Conservation (phyloP, 768 basidiomycete species). For the Austroboletus eburneus region DNA sequence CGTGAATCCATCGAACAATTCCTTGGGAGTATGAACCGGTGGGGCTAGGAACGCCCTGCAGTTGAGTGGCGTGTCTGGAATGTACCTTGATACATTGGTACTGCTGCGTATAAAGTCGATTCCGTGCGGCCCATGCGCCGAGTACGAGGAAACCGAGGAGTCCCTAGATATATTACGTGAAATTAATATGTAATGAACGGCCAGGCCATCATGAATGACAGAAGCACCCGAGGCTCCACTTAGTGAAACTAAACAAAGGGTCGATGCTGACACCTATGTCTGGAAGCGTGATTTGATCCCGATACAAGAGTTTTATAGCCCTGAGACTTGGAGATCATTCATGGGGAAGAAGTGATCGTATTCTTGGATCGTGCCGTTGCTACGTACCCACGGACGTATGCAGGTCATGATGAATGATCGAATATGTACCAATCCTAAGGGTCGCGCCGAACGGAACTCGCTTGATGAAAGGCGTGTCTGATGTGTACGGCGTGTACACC, state of each 20-base stretch:
- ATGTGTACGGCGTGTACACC: slow-evolving; percentile 52
- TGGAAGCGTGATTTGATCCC: slow-evolving; percentile 5
- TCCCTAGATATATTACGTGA: background rate
- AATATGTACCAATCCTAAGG: background rate
- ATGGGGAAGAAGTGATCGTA: slow-evolving; percentile 55
- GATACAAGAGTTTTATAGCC: slow-evolving; percentile 15
- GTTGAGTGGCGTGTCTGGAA: background rate
- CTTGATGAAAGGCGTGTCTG: slow-evolving; percentile 52
- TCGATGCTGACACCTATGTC: background rate
- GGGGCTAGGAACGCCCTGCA: slow-evolving; percentile 1
- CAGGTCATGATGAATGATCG: slow-evolving; percentile 48
- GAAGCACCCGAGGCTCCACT: no score
- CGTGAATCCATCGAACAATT: slow-evolving; percentile 32
- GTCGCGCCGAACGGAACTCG: slow-evolving; percentile 29
- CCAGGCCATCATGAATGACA: slow-evolving; percentile 9
- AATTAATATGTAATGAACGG: background rate
- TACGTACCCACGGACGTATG: slow-evolving; percentile 63
- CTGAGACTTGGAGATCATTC: slow-evolving; percentile 31
- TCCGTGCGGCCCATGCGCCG: background rate
- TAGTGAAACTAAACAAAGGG: background rate
- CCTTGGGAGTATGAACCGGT: slow-evolving; percentile 12
- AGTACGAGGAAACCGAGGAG: background rate
- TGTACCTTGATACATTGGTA: background rate
- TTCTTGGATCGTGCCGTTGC: slow-evolving; percentile 56
- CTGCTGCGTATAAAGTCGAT: background rate